Base-by-base conservation (phyloP, 176 grass and related monocot genomes). In the Neostapfia colusana region DNA sequence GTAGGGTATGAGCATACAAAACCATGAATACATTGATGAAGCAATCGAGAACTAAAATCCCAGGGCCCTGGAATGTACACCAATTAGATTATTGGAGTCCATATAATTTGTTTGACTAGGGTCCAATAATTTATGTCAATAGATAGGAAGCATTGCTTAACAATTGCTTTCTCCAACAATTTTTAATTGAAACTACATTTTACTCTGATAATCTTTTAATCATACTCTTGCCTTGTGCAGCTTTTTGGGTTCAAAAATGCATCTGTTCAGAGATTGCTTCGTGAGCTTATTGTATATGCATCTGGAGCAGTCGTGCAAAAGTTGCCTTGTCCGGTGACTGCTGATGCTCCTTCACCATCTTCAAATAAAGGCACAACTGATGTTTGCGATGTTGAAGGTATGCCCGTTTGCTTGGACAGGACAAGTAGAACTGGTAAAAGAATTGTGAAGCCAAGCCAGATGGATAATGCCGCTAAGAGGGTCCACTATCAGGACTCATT, bases 161-260 rank as follows among this genome's bases (percentile, higher is more conserved):
- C 18, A 35, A 44, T 53, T 73, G 27, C 18, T 28, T 76, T 46
- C 14, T 71, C 56, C 25, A 71, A 24, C 56, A 55, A 21, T n/a
- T 44, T 44, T 76, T 70, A n/a, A 25, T 37, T 51, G 48, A 51
- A 54, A 21, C 21, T 21, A 54, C 20, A 54, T 21, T 54, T n/a
- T 0, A 58, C 5, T 20, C 20, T 46, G 67, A 42, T 63, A 41
- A 57, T 24, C 61, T 5, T 56, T 73, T 13, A 40, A 6, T 64
- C 78, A 69, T 84, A 5, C 76, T 86, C 11, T 72, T 45, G 67
- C 67, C 31, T 42, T 71, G 73, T 88, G 84, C 94, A 93, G 90
- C 86, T 91, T 78, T 97, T 97, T 79, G 94, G 94, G 38, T 93
- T 97, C 50, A 93, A 77, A 84, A 93, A 88, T 90, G 86, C 89